Conservation (phyloP, 345 rosid species). For the Mallotus nudiflorus region DNA sequence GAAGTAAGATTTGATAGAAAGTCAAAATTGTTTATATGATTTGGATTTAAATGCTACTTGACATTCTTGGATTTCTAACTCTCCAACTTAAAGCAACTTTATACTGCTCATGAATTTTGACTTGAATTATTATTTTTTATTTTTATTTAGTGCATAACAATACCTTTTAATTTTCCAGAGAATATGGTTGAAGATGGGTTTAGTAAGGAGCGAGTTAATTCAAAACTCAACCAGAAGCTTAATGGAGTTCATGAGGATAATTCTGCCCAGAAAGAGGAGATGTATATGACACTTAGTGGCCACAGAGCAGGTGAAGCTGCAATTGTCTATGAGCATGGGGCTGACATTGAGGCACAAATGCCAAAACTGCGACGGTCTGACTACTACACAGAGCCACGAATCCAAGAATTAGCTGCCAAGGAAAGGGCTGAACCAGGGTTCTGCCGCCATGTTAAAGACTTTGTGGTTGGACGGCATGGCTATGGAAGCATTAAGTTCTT, state of each 20-base stretch:
- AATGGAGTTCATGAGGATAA: conserved; percentile 55
- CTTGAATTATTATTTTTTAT: neutral
- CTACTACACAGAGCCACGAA: conserved; percentile 87
- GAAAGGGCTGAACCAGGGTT: conserved; percentile 80
- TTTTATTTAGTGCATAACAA: neutral
- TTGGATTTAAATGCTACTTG: neutral
- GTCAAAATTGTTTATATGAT: neutral
- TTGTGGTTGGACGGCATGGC: conserved; percentile 83
- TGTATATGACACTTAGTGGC: conserved; percentile 57
- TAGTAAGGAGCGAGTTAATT: conserved; percentile 39
- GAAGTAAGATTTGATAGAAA: neutral
- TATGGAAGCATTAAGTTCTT: conserved; percentile 83
- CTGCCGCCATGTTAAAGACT: conserved; percentile 71
- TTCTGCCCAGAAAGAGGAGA: conserved; percentile 44
- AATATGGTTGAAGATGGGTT: conserved; percentile 36
- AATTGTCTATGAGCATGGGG: conserved; percentile 74
- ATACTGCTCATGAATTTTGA: neutral
- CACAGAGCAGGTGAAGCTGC: conserved; percentile 84
- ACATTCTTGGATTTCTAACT: neutral
- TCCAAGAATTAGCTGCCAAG: conserved; percentile 91
- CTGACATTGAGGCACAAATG: conserved; percentile 86
- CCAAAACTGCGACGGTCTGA: conserved; percentile 82
- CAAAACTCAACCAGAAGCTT: conserved; percentile 45
- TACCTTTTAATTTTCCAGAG: conserved; percentile 36
- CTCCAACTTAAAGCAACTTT: neutral